Base-by-base conservation (phyloP, 805 yeast genomes). In the Kazachstania kunashirensis region DNA sequence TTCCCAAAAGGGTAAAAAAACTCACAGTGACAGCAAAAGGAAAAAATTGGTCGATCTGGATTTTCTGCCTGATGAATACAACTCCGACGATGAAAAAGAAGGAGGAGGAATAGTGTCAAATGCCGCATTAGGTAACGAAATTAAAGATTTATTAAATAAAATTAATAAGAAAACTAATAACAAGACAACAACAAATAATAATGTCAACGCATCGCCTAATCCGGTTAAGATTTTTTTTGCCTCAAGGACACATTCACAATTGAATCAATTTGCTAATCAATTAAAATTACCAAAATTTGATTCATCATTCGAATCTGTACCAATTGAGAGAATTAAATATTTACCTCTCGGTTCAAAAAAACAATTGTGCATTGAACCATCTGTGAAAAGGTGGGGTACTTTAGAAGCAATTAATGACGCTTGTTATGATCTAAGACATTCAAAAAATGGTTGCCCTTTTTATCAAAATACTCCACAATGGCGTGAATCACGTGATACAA, bases 161-260 rank as follows among this genome's bases (percentile, higher is more conserved):
- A 8, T 16, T 8, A 17, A 19, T 14, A 14, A 24, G 27, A 17
- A 17, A 13, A 17, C 23, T 3, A 18, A 19, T 20, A 17, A 6
- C 16, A 27, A 25, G n/a, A n/a, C n/a, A n/a, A n/a, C n/a, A n/a
- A 28, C 36, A 2, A 55, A 49, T 24, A 47, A 49, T 27, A 24
- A 53, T 25, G 50, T 50, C 7, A 38, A 37, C 6, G 48, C 53
- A n/a, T 54, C 49, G 8, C 48, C 45, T 6, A 58, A 61, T 14
- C 59, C 73, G 0, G 49, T 64, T 1, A 72, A 77, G 46, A 73
- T 88, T 1, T 73, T 61, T 46, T 86, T 77, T 52, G 69, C 94
- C 0, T 84, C 96, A 2, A 65, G 97, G 57, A 88, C 97, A 0
- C 96, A 88, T 51, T 84, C 96, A 0, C 97, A 88, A 53, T 62